Conservation (phyloP, 805 yeast species). For the Starmerella sirachaensis region DNA sequence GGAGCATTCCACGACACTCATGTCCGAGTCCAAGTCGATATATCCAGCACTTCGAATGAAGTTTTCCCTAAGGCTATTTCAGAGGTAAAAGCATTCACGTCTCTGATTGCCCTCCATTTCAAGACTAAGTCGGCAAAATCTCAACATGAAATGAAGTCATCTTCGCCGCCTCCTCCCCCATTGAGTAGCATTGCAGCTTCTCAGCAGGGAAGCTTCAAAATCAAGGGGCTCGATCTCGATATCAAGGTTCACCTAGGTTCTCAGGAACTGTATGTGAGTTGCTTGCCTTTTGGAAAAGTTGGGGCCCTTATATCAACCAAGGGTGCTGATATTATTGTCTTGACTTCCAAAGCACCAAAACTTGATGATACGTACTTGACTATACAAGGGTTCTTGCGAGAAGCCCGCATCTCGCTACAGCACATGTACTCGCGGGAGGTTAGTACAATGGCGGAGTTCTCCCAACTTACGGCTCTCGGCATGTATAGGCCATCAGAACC, state of each 20-base stretch:
- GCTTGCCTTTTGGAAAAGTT: slow-evolving; percentile 90
- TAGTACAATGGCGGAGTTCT: slow-evolving; percentile 40
- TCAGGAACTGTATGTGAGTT: slow-evolving; percentile 67
- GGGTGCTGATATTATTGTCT: slow-evolving; percentile 49
- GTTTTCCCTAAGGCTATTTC: slow-evolving; percentile 55
- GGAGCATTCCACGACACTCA: slow-evolving; percentile 34
- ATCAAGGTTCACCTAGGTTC: slow-evolving; percentile 44
- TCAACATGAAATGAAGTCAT: neutral
- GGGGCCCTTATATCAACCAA: slow-evolving; percentile 71
- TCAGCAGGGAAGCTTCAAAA: neutral
- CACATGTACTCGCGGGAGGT: slow-evolving; percentile 85
- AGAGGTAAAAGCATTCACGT: slow-evolving; percentile 34
- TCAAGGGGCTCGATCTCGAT: slow-evolving; percentile 10
- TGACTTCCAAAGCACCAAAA: slow-evolving; percentile 22
- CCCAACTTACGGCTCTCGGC: slow-evolving; percentile 4
- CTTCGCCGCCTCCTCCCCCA: slow-evolving; percentile 2
- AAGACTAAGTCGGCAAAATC: slow-evolving; percentile 26
- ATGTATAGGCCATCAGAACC: slow-evolving; percentile 14
- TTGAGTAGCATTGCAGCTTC: neutral
- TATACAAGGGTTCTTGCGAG: slow-evolving; percentile 39
- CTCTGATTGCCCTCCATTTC: slow-evolving; percentile 36
- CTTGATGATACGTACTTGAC: slow-evolving; percentile 30
- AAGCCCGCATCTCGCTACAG: slow-evolving; percentile 60
- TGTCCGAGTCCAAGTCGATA: slow-evolving; percentile 39
- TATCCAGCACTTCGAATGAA: slow-evolving; percentile 61